These are phyloP conservation scores for Fusarium hostae DNA, from an alignment of 2,329 filamentous ascomycete species.

Conservation along the genomic window DNA sequence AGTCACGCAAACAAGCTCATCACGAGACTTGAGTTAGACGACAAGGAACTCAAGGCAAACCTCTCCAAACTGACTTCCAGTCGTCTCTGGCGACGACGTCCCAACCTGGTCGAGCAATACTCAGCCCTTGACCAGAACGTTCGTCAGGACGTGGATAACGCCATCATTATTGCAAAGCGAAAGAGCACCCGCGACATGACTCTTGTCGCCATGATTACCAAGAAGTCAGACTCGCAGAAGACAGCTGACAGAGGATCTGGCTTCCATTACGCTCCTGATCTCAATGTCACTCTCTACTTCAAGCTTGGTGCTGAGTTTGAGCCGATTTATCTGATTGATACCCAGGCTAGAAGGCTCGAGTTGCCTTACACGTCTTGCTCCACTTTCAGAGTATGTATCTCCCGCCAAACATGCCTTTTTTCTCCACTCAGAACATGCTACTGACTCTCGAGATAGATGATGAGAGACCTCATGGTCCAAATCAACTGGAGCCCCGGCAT, in stretches of 20 bases:
- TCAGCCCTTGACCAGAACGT: neutral
- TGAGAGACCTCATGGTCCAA: neutral
- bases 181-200: neutral
- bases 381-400: neutral
- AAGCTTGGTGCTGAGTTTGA: neutral
- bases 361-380: neutral
- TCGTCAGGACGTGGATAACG: neutral
- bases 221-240: neutral
- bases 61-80: neutral
- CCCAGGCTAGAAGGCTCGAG: neutral
- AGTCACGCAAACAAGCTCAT: neutral
- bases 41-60: neutral
- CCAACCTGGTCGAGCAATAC: neutral
- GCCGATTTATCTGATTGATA: neutral
- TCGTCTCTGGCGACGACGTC: neutral
- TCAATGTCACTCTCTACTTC: neutral
- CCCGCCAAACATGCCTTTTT: no score
- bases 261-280: neutral
- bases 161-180: neutral
- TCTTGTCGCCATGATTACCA: neutral
- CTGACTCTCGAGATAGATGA: neutral
- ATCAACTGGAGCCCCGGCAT: neutral
- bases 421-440: neutral
- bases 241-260: neutral
- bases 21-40: neutral